Evolutionary conservation across 2,329 filamentous ascomycete species (phyloP), one percentile per base, ranked within the genome.

Genomic region (Cordyceps cateniannulata): DNA sequence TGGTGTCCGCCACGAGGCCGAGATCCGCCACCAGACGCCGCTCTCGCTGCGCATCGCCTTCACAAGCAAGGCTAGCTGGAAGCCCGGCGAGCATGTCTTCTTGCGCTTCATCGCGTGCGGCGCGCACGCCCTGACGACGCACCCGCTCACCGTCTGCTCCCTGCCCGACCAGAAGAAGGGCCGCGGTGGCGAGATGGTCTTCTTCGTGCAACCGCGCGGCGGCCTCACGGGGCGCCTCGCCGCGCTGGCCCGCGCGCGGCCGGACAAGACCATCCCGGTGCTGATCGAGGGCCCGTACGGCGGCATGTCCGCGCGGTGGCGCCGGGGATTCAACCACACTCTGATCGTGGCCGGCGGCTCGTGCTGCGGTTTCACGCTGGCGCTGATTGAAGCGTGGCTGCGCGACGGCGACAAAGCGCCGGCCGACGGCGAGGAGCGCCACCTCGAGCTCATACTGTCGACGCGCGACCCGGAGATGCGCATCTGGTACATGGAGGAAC

Each of bases 211-310:
- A 7, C 76, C 76, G 0, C 75, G 77, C 16, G 67, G 73, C 0
- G 83, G 83, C 0, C 63, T 85, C 9, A 86, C 83, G 0, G 73
- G 69, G 0, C 73, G 76, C 0, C 70, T 85, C 2, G 75, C 75
- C 4, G 72, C 68, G 0, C 59, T 76, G 6, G 78, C 78, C 0
- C 53, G 63, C 5, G 69, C 73, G 32, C 66, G 69, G 12, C 74
- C 82, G 0, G 72, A 70, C 0, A 59, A 65, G 0, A 64, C 69
- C 0, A 70, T 81, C 1, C 72, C 73, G 0, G 79, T 86, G 0
- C 67, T 84, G 1, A 63, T 86, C 1, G 84, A 86, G 45, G 84
- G 84, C 0, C 84, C 84, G 0, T 86, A 86, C 61, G 82, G 84
- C 0, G 83, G 83, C 0, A 68, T 83, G 20, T 69, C 74, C 1